These are phyloP conservation scores for Xylaria multiplex DNA, from an alignment of 2,329 filamentous ascomycete species.

Conservation along the genomic window DNA sequence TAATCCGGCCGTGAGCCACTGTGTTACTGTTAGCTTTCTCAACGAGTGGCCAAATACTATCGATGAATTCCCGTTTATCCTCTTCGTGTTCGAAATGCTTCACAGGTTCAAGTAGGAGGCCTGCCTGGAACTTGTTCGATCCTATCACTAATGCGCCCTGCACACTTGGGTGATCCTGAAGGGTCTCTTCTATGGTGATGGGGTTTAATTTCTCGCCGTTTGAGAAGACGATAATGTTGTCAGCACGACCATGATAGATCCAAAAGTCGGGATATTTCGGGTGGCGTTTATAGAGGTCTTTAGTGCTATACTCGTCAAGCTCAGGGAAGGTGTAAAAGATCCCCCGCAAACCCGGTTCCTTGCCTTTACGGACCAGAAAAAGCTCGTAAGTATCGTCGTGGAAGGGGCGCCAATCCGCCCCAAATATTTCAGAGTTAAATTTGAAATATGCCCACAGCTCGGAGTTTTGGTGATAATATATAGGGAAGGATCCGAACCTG, in stretches of 20 bases:
- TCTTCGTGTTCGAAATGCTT: constrained; percentile 39
- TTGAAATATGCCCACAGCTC: constrained; percentile 54
- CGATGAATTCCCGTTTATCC: constrained; percentile 47
- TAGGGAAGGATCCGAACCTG: constrained; percentile 48
- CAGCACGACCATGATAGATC: constrained; percentile 43
- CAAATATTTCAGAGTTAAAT: constrained; percentile 51
- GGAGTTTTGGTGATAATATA: constrained; percentile 46
- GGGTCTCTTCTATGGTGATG: constrained; percentile 48
- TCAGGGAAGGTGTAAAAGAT: constrained; percentile 45
- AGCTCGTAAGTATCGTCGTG: constrained; percentile 50
- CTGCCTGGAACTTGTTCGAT: constrained; percentile 54
- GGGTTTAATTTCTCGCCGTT: constrained; percentile 56
- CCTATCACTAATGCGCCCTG: constrained; percentile 50
- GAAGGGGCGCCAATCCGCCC: constrained; percentile 50
- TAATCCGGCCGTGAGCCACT: constrained; percentile 55
- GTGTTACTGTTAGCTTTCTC: constrained; percentile 53
- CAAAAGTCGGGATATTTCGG: constrained; percentile 39
- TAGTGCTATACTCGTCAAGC: constrained; percentile 39
- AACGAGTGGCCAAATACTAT: constrained; percentile 54
- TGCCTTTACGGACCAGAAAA: constrained; percentile 50
- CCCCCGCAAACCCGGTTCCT: constrained; percentile 35
- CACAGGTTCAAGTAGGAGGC: constrained; percentile 56
- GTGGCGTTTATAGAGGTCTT: constrained; percentile 44
- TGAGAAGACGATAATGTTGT: constrained; percentile 55
- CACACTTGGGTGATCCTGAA: constrained; percentile 47